A percentile compares a stretch with the other conserved stretches of the same genome.
Evolutionary conservation across 176 grass and related monocot species (phyloP).

Genomic region (Elymus sibiricus): DNA sequence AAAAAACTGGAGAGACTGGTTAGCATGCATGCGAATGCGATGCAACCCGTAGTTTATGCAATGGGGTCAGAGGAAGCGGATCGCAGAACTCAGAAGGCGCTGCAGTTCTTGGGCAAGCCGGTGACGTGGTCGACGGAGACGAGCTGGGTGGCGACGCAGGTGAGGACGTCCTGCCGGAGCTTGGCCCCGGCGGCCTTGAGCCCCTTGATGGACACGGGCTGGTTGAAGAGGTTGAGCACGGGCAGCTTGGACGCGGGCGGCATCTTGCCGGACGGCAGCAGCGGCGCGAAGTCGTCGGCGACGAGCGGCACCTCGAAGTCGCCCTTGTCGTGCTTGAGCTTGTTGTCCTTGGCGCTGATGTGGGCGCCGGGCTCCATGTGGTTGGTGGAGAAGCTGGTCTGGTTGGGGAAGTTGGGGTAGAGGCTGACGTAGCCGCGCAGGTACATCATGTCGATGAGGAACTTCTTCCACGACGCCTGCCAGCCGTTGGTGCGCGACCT

Average conservation of each 20-base stretch:
- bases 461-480: slow-evolving; percentile 99
- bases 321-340: slow-evolving; percentile 51
- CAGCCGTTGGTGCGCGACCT: slow-evolving; percentile 86
- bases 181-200: slow-evolving; percentile 94
- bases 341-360: slow-evolving; percentile 91
- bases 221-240: slow-evolving; percentile 92
- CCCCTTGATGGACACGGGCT: slow-evolving; percentile 75
- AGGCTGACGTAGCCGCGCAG: slow-evolving; percentile 80
- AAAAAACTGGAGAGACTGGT: background rate
- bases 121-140: slow-evolving; percentile 69
- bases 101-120: slow-evolving; percentile 74
- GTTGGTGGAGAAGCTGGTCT: slow-evolving; percentile 96
- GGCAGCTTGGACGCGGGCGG: slow-evolving; percentile 87
- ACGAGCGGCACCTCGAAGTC: slow-evolving; percentile 93
- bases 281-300: slow-evolving; percentile 62
- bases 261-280: slow-evolving; percentile 75
- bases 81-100: slow-evolving; percentile 41
- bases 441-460: slow-evolving; percentile 99
- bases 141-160: slow-evolving; percentile 27
- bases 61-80: background rate
- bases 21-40: background rate
- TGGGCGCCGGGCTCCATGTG: slow-evolving; percentile 99
- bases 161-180: slow-evolving; percentile 75
- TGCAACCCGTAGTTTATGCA: background rate
- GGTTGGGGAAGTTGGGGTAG: slow-evolving; percentile 89